These are phyloP conservation scores for Aspergillus hancockii DNA, from an alignment of 495 filamentous ascomycete species.

Conservation along the genomic window DNA sequence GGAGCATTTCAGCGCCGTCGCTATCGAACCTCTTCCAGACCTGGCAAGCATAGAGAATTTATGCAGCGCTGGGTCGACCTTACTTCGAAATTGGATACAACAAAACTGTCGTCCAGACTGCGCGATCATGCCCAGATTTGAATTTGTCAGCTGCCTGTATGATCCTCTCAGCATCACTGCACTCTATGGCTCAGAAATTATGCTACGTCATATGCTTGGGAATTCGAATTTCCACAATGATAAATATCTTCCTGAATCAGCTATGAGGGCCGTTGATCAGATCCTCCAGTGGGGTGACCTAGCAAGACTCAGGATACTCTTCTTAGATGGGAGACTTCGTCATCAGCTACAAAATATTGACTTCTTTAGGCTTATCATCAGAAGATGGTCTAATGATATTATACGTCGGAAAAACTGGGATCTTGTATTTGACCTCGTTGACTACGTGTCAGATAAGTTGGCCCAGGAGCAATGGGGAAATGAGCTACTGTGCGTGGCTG, in stretches of 20 bases:
- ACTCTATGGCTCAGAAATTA: conserved; percentile 24
- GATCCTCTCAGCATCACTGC: conserved; percentile 32
- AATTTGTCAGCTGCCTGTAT: conserved; percentile 24
- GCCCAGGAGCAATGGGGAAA: conserved; percentile 12
- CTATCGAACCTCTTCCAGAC: conserved; percentile 17
- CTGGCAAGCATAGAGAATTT: conserved; percentile 22
- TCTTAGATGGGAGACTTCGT: conserved; percentile 19
- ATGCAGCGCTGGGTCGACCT: conserved; percentile 22
- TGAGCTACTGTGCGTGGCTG: conserved; percentile 11
- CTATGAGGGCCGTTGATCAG: conserved; percentile 22
- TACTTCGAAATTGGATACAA: conserved; percentile 27
- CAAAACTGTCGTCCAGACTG: conserved; percentile 29
- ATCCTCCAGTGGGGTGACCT: conserved; percentile 25
- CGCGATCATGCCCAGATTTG: conserved; percentile 22
- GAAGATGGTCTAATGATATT: conserved; percentile 8
- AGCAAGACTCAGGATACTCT: conserved; percentile 24
- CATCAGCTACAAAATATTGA: conserved; percentile 11
- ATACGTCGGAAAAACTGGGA: conserved; percentile 5
- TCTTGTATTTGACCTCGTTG: conserved; percentile 10
- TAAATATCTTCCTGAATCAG: conserved; percentile 16
- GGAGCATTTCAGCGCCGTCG: conserved; percentile 18
- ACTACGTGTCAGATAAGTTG: conserved; percentile 5
- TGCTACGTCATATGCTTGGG: conserved; percentile 21
- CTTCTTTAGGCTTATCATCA: conserved; percentile 13
- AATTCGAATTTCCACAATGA: conserved; percentile 20